A percentile compares a stretch with the other conserved stretches of the same genome.
Evolutionary conservation across 1,284 basidiomycete species (phyloP).

Genomic region (Tilletia caries): DNA sequence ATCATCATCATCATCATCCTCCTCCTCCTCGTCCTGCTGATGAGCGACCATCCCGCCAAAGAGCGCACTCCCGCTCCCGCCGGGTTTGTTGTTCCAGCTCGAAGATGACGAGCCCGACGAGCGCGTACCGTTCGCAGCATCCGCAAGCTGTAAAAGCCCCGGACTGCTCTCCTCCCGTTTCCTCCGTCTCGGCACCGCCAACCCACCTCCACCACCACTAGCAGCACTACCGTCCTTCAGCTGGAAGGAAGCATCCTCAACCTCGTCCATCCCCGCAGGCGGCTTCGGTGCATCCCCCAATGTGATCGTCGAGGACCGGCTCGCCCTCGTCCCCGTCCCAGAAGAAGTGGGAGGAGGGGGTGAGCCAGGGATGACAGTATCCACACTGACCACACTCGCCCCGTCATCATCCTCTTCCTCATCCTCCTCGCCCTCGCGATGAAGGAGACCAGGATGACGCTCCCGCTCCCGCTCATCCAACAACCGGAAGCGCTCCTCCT

Average conservation of each 20-base stretch:
- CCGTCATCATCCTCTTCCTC: constrained; percentile 40
- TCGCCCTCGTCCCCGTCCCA: too few relatives aligned
- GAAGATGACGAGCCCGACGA: too few relatives aligned
- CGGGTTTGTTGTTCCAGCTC: too few relatives aligned
- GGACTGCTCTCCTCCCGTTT: neutral
- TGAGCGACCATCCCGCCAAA: neutral
- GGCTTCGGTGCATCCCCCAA: constrained; percentile 10
- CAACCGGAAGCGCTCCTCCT: constrained; percentile 1
- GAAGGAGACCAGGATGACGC: too few relatives aligned
- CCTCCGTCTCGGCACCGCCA: neutral
- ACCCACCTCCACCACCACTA: neutral
- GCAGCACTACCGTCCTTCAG: neutral
- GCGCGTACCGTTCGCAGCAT: too few relatives aligned
- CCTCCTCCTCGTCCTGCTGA: neutral
- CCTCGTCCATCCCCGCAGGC: constrained; percentile 20
- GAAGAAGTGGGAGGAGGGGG: neutral
- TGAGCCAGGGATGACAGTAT: constrained; percentile 36
- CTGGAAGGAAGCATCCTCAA: constrained; percentile 18
- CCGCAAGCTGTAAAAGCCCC: neutral
- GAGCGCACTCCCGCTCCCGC: too few relatives aligned
- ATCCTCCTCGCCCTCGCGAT: constrained; percentile 8
- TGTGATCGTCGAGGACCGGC: too few relatives aligned
- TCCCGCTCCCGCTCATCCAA: constrained; percentile 1
- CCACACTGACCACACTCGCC: constrained; percentile 43
- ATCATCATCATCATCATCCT: constrained; percentile 5